Evolutionary conservation across 2,329 filamentous ascomycete species (phyloP).

Genomic region (Ophiognomonia clavigignenti-juglandacearum): DNA sequence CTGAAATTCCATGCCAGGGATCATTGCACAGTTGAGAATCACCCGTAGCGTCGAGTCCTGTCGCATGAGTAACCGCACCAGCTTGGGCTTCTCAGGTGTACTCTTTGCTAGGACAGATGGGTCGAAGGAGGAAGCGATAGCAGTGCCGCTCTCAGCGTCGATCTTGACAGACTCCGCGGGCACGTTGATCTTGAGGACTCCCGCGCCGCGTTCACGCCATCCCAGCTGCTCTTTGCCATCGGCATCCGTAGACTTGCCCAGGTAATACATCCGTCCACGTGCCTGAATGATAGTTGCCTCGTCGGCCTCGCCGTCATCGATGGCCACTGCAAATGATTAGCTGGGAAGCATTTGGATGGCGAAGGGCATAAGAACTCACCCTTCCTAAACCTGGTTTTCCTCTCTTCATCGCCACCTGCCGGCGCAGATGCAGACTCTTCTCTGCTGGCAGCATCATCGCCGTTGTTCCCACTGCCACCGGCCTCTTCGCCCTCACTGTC

Average conservation of each 20-base stretch:
- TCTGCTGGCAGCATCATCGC: constrained; percentile 41
- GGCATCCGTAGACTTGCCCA: constrained; percentile 45
- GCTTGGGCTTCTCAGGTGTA: constrained; percentile 32
- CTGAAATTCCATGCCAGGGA: constrained; percentile 74
- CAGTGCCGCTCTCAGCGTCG: constrained; percentile 41
- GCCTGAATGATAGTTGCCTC: constrained; percentile 72
- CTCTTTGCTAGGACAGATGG: constrained; percentile 44
- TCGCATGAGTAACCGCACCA: constrained; percentile 78
- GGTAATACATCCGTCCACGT: constrained; percentile 80
- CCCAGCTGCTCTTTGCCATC: constrained; percentile 45
- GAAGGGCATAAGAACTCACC: constrained; percentile 43
- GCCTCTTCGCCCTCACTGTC: constrained; percentile 46
- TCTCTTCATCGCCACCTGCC: constrained; percentile 53
- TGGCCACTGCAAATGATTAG: constrained; percentile 42
- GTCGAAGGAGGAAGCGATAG: constrained; percentile 52
- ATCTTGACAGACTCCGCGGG: constrained; percentile 52
- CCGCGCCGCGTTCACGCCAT: constrained; percentile 88
- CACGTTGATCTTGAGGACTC: constrained; percentile 80
- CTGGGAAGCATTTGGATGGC: neutral
- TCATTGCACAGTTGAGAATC: constrained; percentile 78
- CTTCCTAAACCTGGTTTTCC: constrained; percentile 63
- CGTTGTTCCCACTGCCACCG: constrained; percentile 21
- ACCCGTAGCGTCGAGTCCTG: constrained; percentile 86
- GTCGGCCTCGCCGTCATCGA: constrained; percentile 83
- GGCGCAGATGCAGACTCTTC: constrained; percentile 44